Evolutionary conservation across 345 rosid genomes (phyloP).

Genomic region (Chamaenerion angustifolium): DNA sequence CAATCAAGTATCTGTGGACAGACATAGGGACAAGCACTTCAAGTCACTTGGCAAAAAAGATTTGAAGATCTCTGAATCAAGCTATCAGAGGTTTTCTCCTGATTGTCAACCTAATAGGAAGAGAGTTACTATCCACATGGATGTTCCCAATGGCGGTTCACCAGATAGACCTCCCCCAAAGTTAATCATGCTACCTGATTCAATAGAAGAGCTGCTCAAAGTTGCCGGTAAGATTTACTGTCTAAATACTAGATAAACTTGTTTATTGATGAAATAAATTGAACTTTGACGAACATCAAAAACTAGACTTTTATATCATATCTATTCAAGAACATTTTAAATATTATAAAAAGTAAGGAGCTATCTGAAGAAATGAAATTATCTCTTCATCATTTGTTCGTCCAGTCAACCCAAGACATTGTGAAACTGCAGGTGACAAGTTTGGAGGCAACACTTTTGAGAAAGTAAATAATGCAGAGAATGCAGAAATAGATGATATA

Average conservation of each 20-base stretch:
- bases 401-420: conserved; percentile 21
- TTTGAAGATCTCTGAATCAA: conserved; percentile 18
- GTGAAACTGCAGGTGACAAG: conserved; percentile 68
- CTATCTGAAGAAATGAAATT: too few relatives aligned
- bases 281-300: too few relatives aligned
- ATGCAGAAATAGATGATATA: conserved; percentile 70
- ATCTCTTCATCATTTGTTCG: conserved; percentile 3
- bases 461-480: conserved; percentile 43
- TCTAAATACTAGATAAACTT: conserved; percentile 10
- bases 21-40: too few relatives aligned
- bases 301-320: too few relatives aligned
- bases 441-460: conserved; percentile 44
- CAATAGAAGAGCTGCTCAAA: conserved; percentile 65
- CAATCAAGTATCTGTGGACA: conserved; percentile 3
- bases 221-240: conserved; percentile 55
- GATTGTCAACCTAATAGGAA: conserved; percentile 19
- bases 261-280: conserved; percentile 1
- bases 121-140: conserved; percentile 78
- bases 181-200: conserved; percentile 66
- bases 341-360: too few relatives aligned
- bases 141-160: conserved; percentile 16
- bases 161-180: conserved; percentile 26
- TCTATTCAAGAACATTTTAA: too few relatives aligned
- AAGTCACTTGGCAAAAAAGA: conserved; percentile 5
- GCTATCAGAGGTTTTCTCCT: conserved; percentile 12